Conservation (phyloP, 129 eudicot genomes). For the Apium graveolens region DNA sequence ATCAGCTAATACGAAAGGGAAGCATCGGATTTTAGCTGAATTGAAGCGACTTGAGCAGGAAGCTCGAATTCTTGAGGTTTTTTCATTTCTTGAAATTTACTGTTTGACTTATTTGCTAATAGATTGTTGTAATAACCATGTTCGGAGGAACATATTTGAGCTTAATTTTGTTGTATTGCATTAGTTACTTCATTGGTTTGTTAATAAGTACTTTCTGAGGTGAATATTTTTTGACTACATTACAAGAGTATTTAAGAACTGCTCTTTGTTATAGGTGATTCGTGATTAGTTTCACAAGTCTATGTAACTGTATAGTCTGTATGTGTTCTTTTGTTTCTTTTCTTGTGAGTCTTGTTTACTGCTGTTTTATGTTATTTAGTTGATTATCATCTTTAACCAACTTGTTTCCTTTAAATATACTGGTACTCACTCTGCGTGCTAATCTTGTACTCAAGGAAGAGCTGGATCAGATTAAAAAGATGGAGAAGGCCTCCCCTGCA, state of each 20-base stretch:
- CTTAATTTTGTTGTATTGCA: neutral
- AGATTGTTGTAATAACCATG: neutral
- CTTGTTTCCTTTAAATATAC: neutral
- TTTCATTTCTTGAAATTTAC: neutral
- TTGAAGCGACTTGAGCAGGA: slow-evolving; percentile 66
- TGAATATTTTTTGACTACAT: no score
- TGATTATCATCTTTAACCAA: neutral
- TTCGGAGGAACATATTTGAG: neutral
- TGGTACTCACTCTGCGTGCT: neutral
- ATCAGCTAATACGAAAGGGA: slow-evolving; percentile 41
- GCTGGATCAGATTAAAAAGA: slow-evolving; percentile 72
- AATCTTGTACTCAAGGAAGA: slow-evolving; percentile 56
- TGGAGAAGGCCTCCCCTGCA: slow-evolving; percentile 68
- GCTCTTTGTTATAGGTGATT: no score
- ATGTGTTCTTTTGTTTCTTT: no score
- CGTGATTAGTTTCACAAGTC: no score
- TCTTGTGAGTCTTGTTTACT: no score
- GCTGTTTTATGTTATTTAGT: neutral
- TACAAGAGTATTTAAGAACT: no score
- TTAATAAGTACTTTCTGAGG: no score
- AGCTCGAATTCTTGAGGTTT: slow-evolving; percentile 47
- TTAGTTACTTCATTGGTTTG: no score
- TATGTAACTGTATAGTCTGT: no score
- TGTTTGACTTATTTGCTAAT: slow-evolving; percentile 2
- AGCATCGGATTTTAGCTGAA: slow-evolving; percentile 66